Conservation (phyloP, 345 rosid species). For the Gossypium raimondii region DNA sequence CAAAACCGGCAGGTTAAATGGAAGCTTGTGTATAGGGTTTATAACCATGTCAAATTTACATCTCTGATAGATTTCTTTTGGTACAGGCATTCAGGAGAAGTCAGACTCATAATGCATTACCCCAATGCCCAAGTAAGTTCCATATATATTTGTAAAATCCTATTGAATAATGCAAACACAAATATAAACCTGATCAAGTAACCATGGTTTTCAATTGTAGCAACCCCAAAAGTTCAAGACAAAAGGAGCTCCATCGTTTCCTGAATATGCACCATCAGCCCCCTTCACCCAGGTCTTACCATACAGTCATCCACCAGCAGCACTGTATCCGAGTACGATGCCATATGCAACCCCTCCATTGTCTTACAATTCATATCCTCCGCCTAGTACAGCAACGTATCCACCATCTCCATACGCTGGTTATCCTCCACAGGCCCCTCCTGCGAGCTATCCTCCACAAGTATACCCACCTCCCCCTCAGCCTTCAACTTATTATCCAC, state of each 20-base stretch:
- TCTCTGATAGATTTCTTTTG: slow-evolving; percentile 7
- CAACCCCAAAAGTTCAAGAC: background rate
- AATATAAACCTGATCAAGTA: background rate
- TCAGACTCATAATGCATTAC: slow-evolving; percentile 39
- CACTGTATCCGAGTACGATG: background rate
- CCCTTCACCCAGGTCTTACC: slow-evolving; percentile 17
- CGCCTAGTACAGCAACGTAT: slow-evolving; percentile 15
- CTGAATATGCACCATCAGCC: slow-evolving; percentile 15
- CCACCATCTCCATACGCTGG: slow-evolving; percentile 14
- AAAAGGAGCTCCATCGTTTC: slow-evolving; percentile 13
- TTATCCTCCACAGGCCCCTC: background rate
- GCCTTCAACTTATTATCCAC: slow-evolving; percentile 32
- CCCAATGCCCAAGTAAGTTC: slow-evolving; percentile 24
- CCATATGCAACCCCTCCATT: background rate
- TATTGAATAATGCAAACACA: background rate
- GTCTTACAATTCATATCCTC: slow-evolving; percentile 11
- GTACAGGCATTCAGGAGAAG: slow-evolving; percentile 42
- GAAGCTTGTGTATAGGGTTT: background rate
- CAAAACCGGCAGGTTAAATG: slow-evolving; percentile 34
- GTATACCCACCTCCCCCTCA: slow-evolving; percentile 17
- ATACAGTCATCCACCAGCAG: slow-evolving; percentile 22
- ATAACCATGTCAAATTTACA: background rate
- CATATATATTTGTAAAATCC: background rate
- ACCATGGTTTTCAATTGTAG: background rate
- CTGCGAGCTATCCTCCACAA: slow-evolving; percentile 26